Conservation (phyloP, 441 rosid genomes). For the Mallotus repandus region DNA sequence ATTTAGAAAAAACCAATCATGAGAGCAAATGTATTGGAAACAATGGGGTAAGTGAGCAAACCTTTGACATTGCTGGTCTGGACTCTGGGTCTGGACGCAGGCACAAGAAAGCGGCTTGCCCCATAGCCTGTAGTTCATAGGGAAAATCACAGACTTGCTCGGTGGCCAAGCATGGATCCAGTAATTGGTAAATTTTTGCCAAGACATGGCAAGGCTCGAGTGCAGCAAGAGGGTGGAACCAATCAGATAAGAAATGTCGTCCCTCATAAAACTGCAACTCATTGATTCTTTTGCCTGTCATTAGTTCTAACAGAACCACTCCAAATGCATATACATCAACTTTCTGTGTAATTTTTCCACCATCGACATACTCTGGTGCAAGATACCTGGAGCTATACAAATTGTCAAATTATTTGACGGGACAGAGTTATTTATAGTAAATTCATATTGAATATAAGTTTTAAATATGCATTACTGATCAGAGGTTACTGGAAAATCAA, state of each 20-base stretch:
- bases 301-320: constrained; percentile 57
- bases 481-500: constrained; percentile 3
- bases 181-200: constrained; percentile 31
- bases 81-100: constrained; percentile 55
- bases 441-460: background rate
- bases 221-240: constrained; percentile 43
- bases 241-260: constrained; percentile 39
- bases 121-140: constrained; percentile 54
- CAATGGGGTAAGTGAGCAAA: constrained; percentile 9
- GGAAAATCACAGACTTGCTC: constrained; percentile 31
- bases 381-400: constrained; percentile 45
- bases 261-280: constrained; percentile 40
- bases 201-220: constrained; percentile 36
- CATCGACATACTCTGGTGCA: constrained; percentile 58
- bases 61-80: constrained; percentile 78
- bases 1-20: background rate
- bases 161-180: constrained; percentile 48
- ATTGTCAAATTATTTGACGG: background rate
- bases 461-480: background rate
- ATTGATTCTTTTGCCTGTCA: constrained; percentile 50
- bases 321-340: constrained; percentile 75
- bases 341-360: constrained; percentile 47
- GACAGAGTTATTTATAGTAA: background rate
- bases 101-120: constrained; percentile 50
- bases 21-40: constrained; percentile 6